These are phyloP conservation scores for Salvia hispanica DNA, from an alignment of 257 asterid species.

Conservation along the genomic window DNA sequence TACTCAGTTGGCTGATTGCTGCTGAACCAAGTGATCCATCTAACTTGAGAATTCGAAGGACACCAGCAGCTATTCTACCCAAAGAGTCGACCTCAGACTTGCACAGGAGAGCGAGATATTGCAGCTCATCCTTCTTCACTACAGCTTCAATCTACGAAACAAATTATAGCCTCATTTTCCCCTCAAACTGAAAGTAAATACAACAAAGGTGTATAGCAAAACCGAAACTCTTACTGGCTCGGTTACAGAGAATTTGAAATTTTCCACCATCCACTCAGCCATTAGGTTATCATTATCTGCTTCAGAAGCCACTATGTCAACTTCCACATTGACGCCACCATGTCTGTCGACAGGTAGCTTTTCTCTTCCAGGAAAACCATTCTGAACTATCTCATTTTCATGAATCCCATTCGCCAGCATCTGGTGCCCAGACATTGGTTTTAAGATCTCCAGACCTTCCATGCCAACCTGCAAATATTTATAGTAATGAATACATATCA, in stretches of 20 bases:
- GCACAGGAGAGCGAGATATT: slow-evolving; percentile 64
- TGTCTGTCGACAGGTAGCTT: slow-evolving; percentile 45
- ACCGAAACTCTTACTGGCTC: slow-evolving; percentile 65
- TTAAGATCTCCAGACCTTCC: slow-evolving; percentile 81
- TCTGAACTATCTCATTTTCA: slow-evolving; percentile 40
- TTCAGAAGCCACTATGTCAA: slow-evolving; percentile 68
- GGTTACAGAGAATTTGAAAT: slow-evolving; percentile 76
- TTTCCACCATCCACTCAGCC: slow-evolving; percentile 73
- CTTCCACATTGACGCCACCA: slow-evolving; percentile 68
- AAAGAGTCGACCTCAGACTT: slow-evolving; percentile 86
- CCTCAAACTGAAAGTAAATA: slow-evolving; percentile 24
- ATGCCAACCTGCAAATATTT: slow-evolving; percentile 73
- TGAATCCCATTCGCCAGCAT: slow-evolving; percentile 42
- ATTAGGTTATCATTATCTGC: slow-evolving; percentile 53
- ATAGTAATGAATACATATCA: slow-evolving; percentile 9
- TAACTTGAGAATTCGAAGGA: slow-evolving; percentile 65
- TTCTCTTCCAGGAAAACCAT: slow-evolving; percentile 49
- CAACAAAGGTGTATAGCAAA: background rate
- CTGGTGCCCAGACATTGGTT: slow-evolving; percentile 58
- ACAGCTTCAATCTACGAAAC: slow-evolving; percentile 75
- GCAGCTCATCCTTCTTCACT: slow-evolving; percentile 85
- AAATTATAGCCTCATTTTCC: slow-evolving; percentile 16
- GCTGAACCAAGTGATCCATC: too few species aligned
- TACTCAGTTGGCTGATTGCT: slow-evolving; percentile 67
- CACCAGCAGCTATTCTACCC: slow-evolving; percentile 91